Base-by-base conservation (phyloP, 306 rosid species). In the Lagenaria siceraria region DNA sequence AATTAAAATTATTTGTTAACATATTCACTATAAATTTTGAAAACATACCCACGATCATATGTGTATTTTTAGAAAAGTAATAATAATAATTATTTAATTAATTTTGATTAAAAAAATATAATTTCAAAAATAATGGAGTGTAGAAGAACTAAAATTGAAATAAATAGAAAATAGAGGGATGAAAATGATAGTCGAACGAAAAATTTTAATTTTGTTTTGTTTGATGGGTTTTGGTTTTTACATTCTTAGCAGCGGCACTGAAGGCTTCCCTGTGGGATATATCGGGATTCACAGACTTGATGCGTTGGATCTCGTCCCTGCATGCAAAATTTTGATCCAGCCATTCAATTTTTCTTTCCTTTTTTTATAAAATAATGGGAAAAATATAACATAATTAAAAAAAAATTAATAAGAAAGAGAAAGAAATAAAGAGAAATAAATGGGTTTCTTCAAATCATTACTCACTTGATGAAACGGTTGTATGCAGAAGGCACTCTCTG, bases 241-340 rank as follows among this genome's bases (percentile, higher is more conserved):
- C 88, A 78, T 86, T 86, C 84, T 86, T 86, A 78, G 88, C 88
- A 75, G 88, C 88, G 66, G 88, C 86, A 46, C 88, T 85, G 83
- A 85, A 85, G 81, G 88, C 88, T 81, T 86, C 88, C 78, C 88
- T 83, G 72, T 86, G 88, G n/a, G 88, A 80, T 53, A 86, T 86
- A 81, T 86, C 88, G 36, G 88, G 88, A 70, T 86, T 83, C 73
- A 83, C 88, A 75, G 88, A 83, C 78, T 86, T 86, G 83, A 86
- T 86, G 81, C 88, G 88, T 83, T 86, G 88, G 86, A 86, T 86
- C 85, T 86, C 88, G 75, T 86, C 88, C 83, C 88, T 86, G 86
- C 86, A 80, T 31, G 29, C 53, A 74, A 68, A 22, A 14, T 12
- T 21, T 43, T 68, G 1, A 62, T 62, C 4, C 21, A 62, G 33